Conservation (phyloP, 352 stramenopile species). For the Pythium folliculosum region DNA sequence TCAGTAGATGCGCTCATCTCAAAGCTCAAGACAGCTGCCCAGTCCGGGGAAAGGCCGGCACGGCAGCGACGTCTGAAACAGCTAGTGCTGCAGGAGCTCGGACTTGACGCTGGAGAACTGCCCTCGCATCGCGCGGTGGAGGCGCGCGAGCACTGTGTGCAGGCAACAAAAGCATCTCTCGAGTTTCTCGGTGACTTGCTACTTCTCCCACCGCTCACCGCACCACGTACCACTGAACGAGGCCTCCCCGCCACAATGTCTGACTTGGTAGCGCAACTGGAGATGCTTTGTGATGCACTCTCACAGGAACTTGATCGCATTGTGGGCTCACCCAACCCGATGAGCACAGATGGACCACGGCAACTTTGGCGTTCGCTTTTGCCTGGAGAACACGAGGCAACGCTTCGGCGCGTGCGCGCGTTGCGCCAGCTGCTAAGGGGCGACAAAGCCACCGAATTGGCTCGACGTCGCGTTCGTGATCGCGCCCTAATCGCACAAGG, state of each 20-base stretch:
- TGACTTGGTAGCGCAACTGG: background rate
- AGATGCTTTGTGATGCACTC: background rate
- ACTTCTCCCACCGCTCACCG: background rate
- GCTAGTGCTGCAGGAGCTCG: background rate
- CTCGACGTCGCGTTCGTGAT: background rate
- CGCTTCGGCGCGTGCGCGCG: background rate
- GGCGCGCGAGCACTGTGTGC: background rate
- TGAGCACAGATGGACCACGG: background rate
- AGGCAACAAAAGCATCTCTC: background rate
- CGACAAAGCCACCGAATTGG: background rate
- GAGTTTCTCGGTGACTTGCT: conserved; percentile 22
- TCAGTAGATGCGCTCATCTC: conserved; percentile 4
- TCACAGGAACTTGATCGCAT: background rate
- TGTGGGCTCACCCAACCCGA: background rate
- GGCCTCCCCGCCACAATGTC: background rate
- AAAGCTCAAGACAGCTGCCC: conserved; percentile 8
- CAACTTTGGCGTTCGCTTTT: background rate
- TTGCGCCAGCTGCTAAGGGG: background rate
- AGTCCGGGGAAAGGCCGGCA: background rate
- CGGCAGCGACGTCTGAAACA: conserved; percentile 5
- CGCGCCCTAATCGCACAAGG: conserved; percentile 15
- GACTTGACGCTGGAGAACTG: background rate
- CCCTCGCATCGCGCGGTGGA: background rate
- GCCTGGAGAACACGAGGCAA: background rate
- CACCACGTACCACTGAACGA: background rate